These are phyloP conservation scores for Trichoderma virens DNA, from an alignment of 495 filamentous ascomycete genomes.

Conservation along the genomic window DNA sequence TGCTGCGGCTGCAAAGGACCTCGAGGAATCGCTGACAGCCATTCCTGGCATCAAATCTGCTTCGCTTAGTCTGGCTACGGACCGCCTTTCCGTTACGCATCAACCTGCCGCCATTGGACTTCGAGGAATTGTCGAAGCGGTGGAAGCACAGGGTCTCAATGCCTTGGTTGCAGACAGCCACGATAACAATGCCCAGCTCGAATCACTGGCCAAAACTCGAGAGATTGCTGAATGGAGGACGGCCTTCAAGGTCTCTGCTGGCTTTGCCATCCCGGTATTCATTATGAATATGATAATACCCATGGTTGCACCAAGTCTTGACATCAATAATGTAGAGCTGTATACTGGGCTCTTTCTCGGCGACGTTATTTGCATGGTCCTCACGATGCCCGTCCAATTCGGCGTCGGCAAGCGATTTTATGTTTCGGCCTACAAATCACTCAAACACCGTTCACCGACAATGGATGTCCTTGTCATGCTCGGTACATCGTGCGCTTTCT, in stretches of 20 bases:
- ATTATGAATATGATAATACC: constrained; percentile 86
- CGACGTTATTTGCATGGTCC: constrained; percentile 69
- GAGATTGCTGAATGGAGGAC: constrained; percentile 89
- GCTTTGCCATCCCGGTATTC: constrained; percentile 88
- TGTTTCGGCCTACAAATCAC: constrained; percentile 76
- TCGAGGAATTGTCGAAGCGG: constrained; percentile 69
- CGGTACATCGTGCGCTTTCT: constrained; percentile 95
- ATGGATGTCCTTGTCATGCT: constrained; percentile 97
- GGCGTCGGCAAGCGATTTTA: constrained; percentile 94
- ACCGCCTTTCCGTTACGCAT: constrained; percentile 62
- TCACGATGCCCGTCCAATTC: constrained; percentile 93
- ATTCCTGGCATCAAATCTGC: constrained; percentile 65
- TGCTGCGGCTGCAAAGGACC: constrained; percentile 55
- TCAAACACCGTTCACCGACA: constrained; percentile 83
- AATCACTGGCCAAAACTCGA: constrained; percentile 90
- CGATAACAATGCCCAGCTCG: constrained; percentile 93
- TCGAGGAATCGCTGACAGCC: constrained; percentile 61
- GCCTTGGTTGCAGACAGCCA: constrained; percentile 84
- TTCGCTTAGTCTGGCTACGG: constrained; percentile 59
- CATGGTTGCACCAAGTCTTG: constrained; percentile 62
- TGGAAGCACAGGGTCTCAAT: constrained; percentile 77
- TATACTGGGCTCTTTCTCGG: constrained; percentile 77
- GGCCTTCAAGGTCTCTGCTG: constrained; percentile 64
- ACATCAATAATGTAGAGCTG: constrained; percentile 62
- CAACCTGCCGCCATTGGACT: constrained; percentile 65